phyloP scores from a whole-genome alignment of 139 green algal genomes.

The Dunaliella primolecta region DNA sequence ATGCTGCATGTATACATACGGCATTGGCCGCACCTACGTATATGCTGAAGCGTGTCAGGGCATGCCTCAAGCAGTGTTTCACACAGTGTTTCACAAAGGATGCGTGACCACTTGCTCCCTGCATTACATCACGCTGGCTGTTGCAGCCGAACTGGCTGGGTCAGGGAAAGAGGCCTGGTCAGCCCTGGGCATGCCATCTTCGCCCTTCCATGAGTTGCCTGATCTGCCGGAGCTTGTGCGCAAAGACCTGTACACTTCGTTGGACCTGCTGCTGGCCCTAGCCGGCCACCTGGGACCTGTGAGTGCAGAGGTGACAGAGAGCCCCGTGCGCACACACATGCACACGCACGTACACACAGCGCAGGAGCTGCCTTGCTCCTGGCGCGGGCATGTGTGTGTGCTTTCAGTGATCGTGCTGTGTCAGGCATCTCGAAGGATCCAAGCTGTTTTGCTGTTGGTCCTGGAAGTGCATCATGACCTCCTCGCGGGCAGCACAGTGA shows the following conservation, averaged over 20 bases:
- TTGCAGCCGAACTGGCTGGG: slow-evolving; percentile 13
- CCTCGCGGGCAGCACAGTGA: too few species aligned
- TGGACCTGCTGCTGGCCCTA: slow-evolving; percentile 35
- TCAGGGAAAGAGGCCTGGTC: neutral
- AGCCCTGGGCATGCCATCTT: neutral
- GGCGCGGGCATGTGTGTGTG: neutral
- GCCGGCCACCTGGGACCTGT: slow-evolving; percentile 13
- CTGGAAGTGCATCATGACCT: too few species aligned
- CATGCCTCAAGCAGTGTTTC: neutral
- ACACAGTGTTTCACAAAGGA: neutral
- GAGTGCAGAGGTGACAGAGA: neutral
- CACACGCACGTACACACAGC: too few species aligned
- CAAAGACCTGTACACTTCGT: slow-evolving; percentile 1
- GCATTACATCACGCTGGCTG: neutral
- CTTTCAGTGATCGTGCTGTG: neutral
- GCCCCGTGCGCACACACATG: neutral
- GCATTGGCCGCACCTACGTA: neutral
- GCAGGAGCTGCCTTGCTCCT: neutral
- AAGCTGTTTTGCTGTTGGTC: too few species aligned
- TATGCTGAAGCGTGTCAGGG: neutral
- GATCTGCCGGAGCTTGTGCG: slow-evolving; percentile 8
- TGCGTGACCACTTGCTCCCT: neutral
- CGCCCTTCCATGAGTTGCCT: slow-evolving; percentile 4
- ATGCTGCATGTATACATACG: neutral
- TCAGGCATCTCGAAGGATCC: too few species aligned